Evolutionary conservation across 169 alveolate genomes (phyloP), one percentile per base, ranked within the genome.

Genomic region (Plasmodium malariae): DNA sequence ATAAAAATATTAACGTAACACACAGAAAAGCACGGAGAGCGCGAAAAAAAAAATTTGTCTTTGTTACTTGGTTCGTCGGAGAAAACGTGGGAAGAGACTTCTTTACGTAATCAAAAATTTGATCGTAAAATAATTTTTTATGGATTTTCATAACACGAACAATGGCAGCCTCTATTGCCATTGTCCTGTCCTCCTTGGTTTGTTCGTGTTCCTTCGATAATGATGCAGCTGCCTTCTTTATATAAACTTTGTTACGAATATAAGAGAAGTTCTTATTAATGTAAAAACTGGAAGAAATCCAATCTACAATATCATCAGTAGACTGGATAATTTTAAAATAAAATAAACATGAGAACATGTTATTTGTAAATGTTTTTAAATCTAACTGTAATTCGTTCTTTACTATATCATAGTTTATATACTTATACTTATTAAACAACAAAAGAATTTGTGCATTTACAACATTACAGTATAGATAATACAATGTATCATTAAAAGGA

Each of bases 101-200:
- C 54, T 67, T 83, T 3, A 83, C 91, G 54, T 83, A 54, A 43
- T 83, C 76, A 65, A 83, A 83, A n/a, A 83, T 83, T 83, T 83
- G 91, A 34, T 83, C 91, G 30, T 83, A 83, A 40, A 83, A 83
- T n/a, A 83, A 51, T 67, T 68, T 83, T 45, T 83, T 83, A 40
- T 83, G 91, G 14, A 90, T 57, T 62, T 96, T 96, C 98, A 96
- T 96, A 6, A 96, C 95, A 69, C 96, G 93, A 12, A 96, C 98
- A 34, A 95, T 95, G 19, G 96, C 95, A 3, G 98, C 98, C 43
- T 96, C 97, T 37, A 96, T 95, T 11, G 98, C 97, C 51, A 89
- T 89, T 17, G 95, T 76, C 87, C 96, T 91, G 28, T 96, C 97
- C 26, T 94, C 96, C 49, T 93, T 86, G 5, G 80, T 45, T 60